Base-by-base conservation (phyloP, 2,329 filamentous ascomycete genomes). In the Hymenoscyphus repandus region DNA sequence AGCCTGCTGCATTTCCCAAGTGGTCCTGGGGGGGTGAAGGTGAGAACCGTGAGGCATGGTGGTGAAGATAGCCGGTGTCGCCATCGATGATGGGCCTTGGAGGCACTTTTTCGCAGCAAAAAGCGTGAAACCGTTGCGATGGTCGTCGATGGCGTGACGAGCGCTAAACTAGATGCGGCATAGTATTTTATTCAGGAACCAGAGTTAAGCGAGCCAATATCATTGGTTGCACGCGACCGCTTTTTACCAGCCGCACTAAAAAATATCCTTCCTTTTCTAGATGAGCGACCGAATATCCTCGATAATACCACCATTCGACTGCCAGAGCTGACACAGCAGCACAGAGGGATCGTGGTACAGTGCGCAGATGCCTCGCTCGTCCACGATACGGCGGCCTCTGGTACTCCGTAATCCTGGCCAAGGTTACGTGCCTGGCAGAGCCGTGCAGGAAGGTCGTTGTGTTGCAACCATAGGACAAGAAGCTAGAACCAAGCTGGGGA, bases 41-140 rank as follows among this genome's bases (percentile, higher is more conserved):
- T 30, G 31, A n/a, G n/a, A n/a, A n/a, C n/a, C n/a, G n/a, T n/a
- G n/a, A 45, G 27, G 31, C 31, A 15, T 18, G 9, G 10, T 41
- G 10, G 20, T 30, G 20, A n/a, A 20, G 45, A 38, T 33, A 17
- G 41, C 43, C 44, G 49, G 36, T 36, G 33, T 51, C 49, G 49
- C 49, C 49, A 51, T 51, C 38, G 37, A 34, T 46, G 39, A 43
- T 44, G 39, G 15, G 11, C 5, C 12, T 11, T 11, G 5, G 34
- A 37, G 34, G 12, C 3, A 5, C 12, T 37, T 27, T 27, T 27
- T 27, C 22, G 7, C 22, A 27, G 22, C 22, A 27, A 37, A 11
- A 20, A 17, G 5, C 3, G 38, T 5, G 18, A 17, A 40, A 40
- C 18, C 18, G 13, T 43, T 43, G 22, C n/a, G 38, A 13, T 12